phyloP scores from a whole-genome alignment of 768 basidiomycete genomes.

The Russula olivacea region DNA sequence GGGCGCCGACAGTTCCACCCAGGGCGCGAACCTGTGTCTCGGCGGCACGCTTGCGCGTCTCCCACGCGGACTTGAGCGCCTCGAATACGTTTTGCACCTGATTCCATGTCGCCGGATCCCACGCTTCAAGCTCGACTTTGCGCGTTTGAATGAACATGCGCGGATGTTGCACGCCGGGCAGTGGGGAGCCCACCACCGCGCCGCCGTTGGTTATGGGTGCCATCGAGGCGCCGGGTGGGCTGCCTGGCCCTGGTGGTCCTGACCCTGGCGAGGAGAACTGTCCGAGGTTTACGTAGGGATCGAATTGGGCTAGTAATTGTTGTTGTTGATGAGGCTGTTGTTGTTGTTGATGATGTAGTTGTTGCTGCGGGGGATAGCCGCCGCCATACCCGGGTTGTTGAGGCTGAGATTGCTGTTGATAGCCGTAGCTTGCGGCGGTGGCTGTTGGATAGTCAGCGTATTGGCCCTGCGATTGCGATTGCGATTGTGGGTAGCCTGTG shows the following conservation, averaged over 20 bases:
- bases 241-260: neutral
- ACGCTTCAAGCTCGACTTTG: constrained; percentile 53
- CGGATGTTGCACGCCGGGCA: constrained; percentile 50
- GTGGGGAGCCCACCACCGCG: constrained; percentile 5
- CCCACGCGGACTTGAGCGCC: constrained; percentile 61
- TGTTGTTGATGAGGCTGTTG: constrained; percentile 11
- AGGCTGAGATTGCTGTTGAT: constrained; percentile 13
- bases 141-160: constrained; percentile 60
- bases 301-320: constrained; percentile 21
- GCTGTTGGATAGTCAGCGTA: constrained; percentile 29
- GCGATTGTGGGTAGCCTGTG: constrained; percentile 25
- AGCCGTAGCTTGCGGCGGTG: constrained; percentile 9
- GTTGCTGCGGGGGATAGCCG: constrained; percentile 23
- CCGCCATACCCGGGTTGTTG: constrained; percentile 23
- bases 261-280: constrained; percentile 1
- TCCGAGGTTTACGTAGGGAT: constrained; percentile 21
- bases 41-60: constrained; percentile 50
- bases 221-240: neutral
- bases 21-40: constrained; percentile 42
- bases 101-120: constrained; percentile 27
- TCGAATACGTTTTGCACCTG: constrained; percentile 54
- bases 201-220: neutral
- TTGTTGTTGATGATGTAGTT: constrained; percentile 6
- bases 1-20: constrained; percentile 32
- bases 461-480: constrained; percentile 27